Base-by-base conservation (phyloP, 2,329 filamentous ascomycete genomes). In the Calonectria pteridis region DNA sequence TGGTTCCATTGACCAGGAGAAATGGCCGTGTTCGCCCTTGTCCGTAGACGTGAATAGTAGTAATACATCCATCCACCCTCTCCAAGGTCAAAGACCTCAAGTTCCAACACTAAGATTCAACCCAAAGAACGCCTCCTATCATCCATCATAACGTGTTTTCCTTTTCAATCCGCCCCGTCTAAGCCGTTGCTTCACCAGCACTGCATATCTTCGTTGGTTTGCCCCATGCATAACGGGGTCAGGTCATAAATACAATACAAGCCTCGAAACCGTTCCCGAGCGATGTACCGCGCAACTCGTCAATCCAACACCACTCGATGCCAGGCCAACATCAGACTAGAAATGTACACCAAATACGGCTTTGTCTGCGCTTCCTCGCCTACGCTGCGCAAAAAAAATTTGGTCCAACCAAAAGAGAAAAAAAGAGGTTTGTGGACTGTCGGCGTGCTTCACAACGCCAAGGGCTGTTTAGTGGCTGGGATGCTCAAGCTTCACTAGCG, bases 401-500 rank as follows among this genome's bases (percentile, higher is more conserved):
- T 14, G 35, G n/a, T 63, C 50, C 29, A 31, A 29, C 31, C 35
- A 20, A 23, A 18, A 40, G 11, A 4, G 20, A 46, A 43, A 14
- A 43, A 43, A 23, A 23, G n/a, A n/a, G 43, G 23, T 16, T 50
- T 40, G 28, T 10, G 13, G 16, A 23, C 37, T 26, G 26, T 23
- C 33, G 20, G 23, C 43, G 50, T 53, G 55, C 31, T n/a, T 37
- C 26, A 29, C 11, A 69, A 50, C 28, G 23, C 58, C 37, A 49
- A 23, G 31, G 18, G 23, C 18, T 40, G 50, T 29, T 14, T 31
- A 35, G 26, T 14, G n/a, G 16, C 23, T 16, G 50, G 14, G 6
- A 58, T 55, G n/a, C 35, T 37, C 13, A 29, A 51, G 35, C 50
- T 64, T 76, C 72, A 79, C 33, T 77, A 82, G 67, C 80, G 81